phyloP scores from a whole-genome alignment of 805 yeast genomes.

The Candida odintsovae region DNA sequence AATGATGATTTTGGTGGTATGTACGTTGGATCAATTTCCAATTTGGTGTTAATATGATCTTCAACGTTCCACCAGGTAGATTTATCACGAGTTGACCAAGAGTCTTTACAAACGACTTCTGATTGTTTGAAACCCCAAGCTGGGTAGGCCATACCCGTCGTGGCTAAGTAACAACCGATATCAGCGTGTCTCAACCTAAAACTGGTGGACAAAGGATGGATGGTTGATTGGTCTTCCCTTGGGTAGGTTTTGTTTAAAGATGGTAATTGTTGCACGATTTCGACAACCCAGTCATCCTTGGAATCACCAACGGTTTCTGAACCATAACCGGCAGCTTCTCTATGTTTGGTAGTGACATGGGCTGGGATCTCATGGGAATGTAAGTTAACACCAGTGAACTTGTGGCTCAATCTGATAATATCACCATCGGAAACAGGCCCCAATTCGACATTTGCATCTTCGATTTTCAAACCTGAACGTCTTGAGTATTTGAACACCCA shows the following conservation, averaged over 20 bases:
- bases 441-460: conserved; percentile 24
- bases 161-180: conserved; percentile 73
- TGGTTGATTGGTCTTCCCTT: conserved; percentile 42
- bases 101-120: conserved; percentile 64
- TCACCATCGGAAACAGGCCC: conserved; percentile 48
- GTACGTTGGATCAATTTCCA: conserved; percentile 46
- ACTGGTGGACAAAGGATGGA: conserved; percentile 74
- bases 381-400: conserved; percentile 55
- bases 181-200: conserved; percentile 61
- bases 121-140: conserved; percentile 84
- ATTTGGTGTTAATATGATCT: conserved; percentile 52
- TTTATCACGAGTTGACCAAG: conserved; percentile 58
- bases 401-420: conserved; percentile 57
- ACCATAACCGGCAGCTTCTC: conserved; percentile 90
- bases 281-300: conserved; percentile 88
- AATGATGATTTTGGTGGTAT: conserved; percentile 65
- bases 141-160: conserved; percentile 63
- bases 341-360: conserved; percentile 58
- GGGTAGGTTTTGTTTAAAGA: conserved; percentile 30
- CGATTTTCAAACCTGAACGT: conserved; percentile 21
- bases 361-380: conserved; percentile 67
- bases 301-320: conserved; percentile 62
- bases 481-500: conserved; percentile 60
- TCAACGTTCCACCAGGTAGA: conserved; percentile 89
- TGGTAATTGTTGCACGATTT: conserved; percentile 59